These are phyloP conservation scores for Penstemon davidsonii DNA, from an alignment of 257 asterid species.

Conservation along the genomic window DNA sequence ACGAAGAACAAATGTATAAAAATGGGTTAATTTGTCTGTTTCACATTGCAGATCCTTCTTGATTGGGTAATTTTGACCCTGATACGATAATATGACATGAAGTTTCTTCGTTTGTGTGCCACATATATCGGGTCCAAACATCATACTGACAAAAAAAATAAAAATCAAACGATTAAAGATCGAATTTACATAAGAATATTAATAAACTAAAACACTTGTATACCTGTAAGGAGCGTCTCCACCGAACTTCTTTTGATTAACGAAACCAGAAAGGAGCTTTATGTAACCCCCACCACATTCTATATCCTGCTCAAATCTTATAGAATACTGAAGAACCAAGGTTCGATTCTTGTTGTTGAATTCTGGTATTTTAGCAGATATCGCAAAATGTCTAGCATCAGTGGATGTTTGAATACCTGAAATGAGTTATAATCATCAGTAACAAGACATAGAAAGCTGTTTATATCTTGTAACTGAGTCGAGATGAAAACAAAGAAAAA, in stretches of 20 bases:
- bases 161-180: too few relatives aligned
- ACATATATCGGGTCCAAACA: constrained; percentile 98
- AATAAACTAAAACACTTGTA: too few relatives aligned
- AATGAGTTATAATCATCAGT: background rate
- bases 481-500: background rate
- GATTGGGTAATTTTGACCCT: constrained; percentile 83
- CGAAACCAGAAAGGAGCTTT: constrained; percentile 89
- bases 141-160: constrained; percentile 34
- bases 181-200: too few relatives aligned
- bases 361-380: constrained; percentile 92
- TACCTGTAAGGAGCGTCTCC: constrained; percentile 92
- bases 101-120: constrained; percentile 93
- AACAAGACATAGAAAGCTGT: background rate
- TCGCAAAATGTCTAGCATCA: constrained; percentile 86
- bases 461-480: too few relatives aligned
- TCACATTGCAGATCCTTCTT: constrained; percentile 92
- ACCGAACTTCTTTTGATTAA: constrained; percentile 93
- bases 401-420: constrained; percentile 86
- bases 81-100: constrained; percentile 75
- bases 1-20: constrained; percentile 79
- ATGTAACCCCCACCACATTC: constrained; percentile 98
- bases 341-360: constrained; percentile 90
- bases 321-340: constrained; percentile 84
- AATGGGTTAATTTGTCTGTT: constrained; percentile 90
- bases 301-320: constrained; percentile 88